Percentiles rank a stretch among this genome's conserved stretches.
These are phyloP conservation scores for Pseudoperonospora humuli DNA, from an alignment of 352 stramenopile genomes.

Conservation along the genomic window DNA sequence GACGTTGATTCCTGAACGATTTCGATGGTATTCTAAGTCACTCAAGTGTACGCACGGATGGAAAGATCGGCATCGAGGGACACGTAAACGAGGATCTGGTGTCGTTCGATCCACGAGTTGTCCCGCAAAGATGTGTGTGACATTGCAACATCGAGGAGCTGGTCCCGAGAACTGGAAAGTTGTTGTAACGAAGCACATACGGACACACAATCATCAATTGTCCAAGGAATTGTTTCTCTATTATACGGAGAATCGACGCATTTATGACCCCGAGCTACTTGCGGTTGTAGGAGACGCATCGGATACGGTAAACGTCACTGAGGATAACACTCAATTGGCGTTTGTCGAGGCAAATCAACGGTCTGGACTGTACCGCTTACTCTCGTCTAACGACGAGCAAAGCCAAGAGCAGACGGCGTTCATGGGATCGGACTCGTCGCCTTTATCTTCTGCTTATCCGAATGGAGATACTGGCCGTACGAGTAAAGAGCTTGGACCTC, in stretches of 20 bases:
- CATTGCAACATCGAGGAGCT: constrained; percentile 40
- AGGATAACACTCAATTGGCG: no score
- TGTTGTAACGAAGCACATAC: constrained; percentile 67
- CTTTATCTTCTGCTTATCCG: neutral
- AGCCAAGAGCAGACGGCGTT: constrained; percentile 16
- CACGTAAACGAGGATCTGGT: constrained; percentile 51
- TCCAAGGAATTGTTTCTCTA: constrained; percentile 68
- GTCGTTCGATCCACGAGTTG: constrained; percentile 61
- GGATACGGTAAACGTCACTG: neutral
- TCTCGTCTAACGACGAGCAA: constrained; percentile 12
- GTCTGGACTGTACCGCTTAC: constrained; percentile 9
- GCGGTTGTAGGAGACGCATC: constrained; percentile 13
- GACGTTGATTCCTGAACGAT: constrained; percentile 50
- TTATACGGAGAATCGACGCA: constrained; percentile 71
- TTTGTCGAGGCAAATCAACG: constrained; percentile 16
- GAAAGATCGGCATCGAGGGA: constrained; percentile 60
- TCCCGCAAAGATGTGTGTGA: constrained; percentile 75
- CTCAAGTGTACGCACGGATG: constrained; percentile 76
- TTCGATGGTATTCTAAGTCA: constrained; percentile 77
- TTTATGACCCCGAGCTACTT: constrained; percentile 68
- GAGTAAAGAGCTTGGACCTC: constrained; percentile 7
- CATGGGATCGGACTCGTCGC: constrained; percentile 3
- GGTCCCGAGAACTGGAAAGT: constrained; percentile 48
- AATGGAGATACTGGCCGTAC: neutral
- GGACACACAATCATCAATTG: constrained; percentile 64